phyloP scores from a whole-genome alignment of 257 asterid genomes.

The Perilla frutescens region DNA sequence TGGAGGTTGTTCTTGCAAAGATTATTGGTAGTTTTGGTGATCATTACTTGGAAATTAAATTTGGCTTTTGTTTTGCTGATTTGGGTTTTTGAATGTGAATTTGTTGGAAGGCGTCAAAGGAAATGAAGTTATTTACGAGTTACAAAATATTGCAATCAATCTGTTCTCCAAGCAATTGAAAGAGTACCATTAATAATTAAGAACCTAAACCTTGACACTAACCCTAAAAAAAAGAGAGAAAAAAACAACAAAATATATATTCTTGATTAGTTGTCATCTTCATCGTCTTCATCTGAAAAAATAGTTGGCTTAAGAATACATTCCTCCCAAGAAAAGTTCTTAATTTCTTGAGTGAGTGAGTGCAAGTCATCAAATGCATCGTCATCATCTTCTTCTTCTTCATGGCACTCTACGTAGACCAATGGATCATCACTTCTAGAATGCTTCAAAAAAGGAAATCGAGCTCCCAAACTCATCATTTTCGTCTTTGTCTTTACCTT shows the following conservation, averaged over 20 bases:
- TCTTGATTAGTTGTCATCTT: constrained; percentile 4
- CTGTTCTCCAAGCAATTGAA: too few species aligned
- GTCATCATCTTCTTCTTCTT: not conserved
- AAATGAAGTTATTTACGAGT: not conserved
- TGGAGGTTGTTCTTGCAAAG: constrained; percentile 82
- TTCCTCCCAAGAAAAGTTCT: constrained; percentile 13
- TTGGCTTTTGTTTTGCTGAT: not conserved
- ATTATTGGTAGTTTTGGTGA: constrained; percentile 66
- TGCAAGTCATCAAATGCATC: not conserved
- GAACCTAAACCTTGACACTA: too few species aligned
- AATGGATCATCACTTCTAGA: constrained; percentile 30
- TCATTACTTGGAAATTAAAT: too few species aligned
- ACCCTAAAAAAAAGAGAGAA: not conserved
- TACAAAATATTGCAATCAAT: too few species aligned
- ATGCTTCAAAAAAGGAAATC: not conserved
- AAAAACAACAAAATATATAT: not conserved
- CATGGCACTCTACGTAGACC: not conserved
- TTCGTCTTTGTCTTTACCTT: not conserved
- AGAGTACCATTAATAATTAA: too few species aligned
- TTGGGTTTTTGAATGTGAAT: not conserved
- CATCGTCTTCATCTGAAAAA: not conserved
- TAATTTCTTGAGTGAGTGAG: not conserved
- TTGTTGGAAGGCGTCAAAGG: not conserved
- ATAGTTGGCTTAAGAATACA: not conserved
- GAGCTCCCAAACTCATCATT: too few species aligned